Evolutionary conservation across 257 asterid species (phyloP).

Genomic region (Gynochthodes officinalis): DNA sequence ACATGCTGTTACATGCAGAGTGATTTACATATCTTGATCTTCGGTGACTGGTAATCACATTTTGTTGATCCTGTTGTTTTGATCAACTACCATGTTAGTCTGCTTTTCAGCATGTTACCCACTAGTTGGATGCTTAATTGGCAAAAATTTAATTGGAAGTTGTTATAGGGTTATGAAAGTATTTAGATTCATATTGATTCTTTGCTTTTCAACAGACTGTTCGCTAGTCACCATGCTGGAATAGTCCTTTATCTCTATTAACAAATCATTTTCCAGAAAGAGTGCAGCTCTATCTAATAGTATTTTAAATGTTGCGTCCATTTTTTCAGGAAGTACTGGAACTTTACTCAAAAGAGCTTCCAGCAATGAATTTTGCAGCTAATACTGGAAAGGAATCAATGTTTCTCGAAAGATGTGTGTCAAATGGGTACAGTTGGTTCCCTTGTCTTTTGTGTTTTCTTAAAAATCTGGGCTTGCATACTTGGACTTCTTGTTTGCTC

Average conservation of each 20-base stretch:
- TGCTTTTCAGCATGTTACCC: background rate
- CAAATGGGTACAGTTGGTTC: conserved; percentile 56
- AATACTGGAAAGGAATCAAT: conserved; percentile 83
- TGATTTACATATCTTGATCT: background rate
- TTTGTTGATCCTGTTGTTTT: background rate
- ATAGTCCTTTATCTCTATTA: background rate
- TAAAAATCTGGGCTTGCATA: conserved; percentile 11
- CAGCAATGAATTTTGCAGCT: conserved; percentile 89
- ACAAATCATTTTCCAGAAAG: background rate
- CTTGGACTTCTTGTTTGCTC: background rate
- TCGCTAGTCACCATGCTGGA: background rate
- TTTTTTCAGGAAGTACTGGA: conserved; percentile 59
- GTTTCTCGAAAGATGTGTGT: conserved; percentile 83
- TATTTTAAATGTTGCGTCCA: background rate
- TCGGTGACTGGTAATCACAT: background rate
- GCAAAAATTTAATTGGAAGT: background rate
- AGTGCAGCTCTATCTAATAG: background rate
- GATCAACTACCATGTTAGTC: background rate
- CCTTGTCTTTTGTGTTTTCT: conserved; percentile 1
- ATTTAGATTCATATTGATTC: background rate
- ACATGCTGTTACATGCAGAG: background rate
- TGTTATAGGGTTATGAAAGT: background rate
- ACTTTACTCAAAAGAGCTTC: conserved; percentile 74
- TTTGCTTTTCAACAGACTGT: background rate
- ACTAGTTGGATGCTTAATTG: background rate